Conservation (phyloP, 2,329 filamentous ascomycete species). For the Penicillium sp. region DNA sequence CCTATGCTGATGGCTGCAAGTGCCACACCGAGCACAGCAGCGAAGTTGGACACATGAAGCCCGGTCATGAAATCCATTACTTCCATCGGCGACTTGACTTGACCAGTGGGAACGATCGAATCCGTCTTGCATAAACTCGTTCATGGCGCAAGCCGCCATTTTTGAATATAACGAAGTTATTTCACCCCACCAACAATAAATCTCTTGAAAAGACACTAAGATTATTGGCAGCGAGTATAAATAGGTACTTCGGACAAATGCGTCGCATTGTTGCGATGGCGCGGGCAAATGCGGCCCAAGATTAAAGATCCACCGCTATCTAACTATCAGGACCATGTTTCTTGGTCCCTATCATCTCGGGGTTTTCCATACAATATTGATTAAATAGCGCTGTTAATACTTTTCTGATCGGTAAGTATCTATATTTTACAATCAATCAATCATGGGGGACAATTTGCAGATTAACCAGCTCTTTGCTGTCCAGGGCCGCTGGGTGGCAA, state of each 20-base stretch:
- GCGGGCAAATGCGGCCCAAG: conserved; percentile 2
- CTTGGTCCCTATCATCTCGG: not conserved
- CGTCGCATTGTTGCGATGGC: not conserved
- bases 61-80: not conserved
- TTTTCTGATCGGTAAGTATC: not conserved
- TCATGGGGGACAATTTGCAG: not conserved
- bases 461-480: conserved; percentile 1
- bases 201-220: not conserved
- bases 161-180: not conserved
- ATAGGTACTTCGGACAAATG: not conserved
- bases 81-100: not conserved
- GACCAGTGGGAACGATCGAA: not conserved
- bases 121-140: not conserved
- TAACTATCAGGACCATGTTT: not conserved
- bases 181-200: not conserved
- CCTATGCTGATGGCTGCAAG: not conserved
- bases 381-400: not conserved
- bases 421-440: not conserved
- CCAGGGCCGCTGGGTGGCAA: conserved; percentile 9
- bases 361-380: not conserved
- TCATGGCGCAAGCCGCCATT: not conserved
- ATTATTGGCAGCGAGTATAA: not conserved
- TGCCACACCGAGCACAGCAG: not conserved
- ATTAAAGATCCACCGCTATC: not conserved
- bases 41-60: not conserved